Evolutionary conservation across 2,329 filamentous ascomycete species (phyloP), one percentile per base, ranked within the genome.

Genomic region (Rutstroemia sp.): DNA sequence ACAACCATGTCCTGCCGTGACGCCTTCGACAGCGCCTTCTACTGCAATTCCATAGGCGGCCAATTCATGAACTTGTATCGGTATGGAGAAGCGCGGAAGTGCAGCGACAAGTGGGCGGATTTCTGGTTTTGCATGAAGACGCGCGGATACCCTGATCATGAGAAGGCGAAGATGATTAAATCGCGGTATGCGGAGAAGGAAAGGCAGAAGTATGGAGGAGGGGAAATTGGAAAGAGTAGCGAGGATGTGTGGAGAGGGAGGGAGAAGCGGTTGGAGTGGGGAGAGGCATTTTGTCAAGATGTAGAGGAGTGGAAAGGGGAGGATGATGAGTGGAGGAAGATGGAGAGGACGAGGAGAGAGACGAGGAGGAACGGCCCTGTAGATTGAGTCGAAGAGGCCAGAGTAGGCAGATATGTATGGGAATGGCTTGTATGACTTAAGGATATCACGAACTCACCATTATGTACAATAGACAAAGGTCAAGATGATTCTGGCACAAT

Each of bases 61-160:
- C 92, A 97, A 71, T 96, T 92, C 78, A 91, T 88, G 67, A 84
- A 90, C 67, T 81, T 97, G 39, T 99, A 97, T 77, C 87, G 94
- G 41, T 86, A 90, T 69, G 94, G 94, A 60, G 75, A 78, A 44
- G 75, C 95, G 67, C 82, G 86, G 46, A 79, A 81, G 3, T 99
- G 94, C 77, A 82, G 78, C 60, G 87, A 95, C 63, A 85, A 91
- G 61, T 96, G 92, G 91, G 81, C 86, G 59, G 89, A 96, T 72
- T 97, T 96, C 73, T 95, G 92, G 88, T 92, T 96, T 75, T 99
- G 94, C 77, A 96, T 97, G 92, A 85, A 89, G 61, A 85, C 84
- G 39, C 84, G 87, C 66, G 78, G 79, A 2, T 83, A 83, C 67
- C 71, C 78, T 0, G 79, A 81, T 23, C 73, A 78, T 45, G 74